phyloP scores from a whole-genome alignment of 2,329 filamentous ascomycete species.

The Westerdykella ornata region DNA sequence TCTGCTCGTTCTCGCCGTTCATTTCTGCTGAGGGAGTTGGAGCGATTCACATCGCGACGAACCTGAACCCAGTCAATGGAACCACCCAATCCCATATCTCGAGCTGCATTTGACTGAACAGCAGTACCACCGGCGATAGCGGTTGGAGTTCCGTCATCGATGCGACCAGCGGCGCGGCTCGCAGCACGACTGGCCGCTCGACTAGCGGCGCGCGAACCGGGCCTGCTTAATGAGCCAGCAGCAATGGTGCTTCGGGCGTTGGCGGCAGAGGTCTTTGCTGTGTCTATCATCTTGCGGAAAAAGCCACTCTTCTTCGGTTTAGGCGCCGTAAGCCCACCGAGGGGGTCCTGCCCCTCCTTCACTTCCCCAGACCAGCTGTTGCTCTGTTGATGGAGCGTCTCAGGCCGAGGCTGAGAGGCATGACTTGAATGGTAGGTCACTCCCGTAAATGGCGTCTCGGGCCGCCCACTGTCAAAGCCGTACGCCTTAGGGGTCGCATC shows the following conservation, averaged over 20 bases:
- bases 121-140: constrained; percentile 48
- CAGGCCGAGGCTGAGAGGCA: constrained; percentile 53
- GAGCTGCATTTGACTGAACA: constrained; percentile 41
- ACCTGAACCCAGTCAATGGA: constrained; percentile 94
- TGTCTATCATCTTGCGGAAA: constrained; percentile 91
- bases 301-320: constrained; percentile 75
- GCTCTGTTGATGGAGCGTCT: constrained; percentile 41
- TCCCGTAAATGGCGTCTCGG: constrained; percentile 58
- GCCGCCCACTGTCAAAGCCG: constrained; percentile 38
- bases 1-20: constrained; percentile 80
- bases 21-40: constrained; percentile 84
- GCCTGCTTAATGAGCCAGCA: constrained; percentile 45
- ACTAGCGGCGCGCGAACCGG: constrained; percentile 37
- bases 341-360: constrained; percentile 59
- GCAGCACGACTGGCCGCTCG: constrained; percentile 37
- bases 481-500: constrained; percentile 29
- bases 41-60: constrained; percentile 87
- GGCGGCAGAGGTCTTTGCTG: constrained; percentile 87
- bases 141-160: constrained; percentile 42
- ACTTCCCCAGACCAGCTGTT: constrained; percentile 49
- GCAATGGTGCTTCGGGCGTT: constrained; percentile 81
- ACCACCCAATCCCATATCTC: constrained; percentile 62
- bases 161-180: constrained; percentile 25
- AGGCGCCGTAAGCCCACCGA: constrained; percentile 74
- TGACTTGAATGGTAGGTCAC: constrained; percentile 91